phyloP scores from a whole-genome alignment of 306 rosid species.

The Quercus bicolor region DNA sequence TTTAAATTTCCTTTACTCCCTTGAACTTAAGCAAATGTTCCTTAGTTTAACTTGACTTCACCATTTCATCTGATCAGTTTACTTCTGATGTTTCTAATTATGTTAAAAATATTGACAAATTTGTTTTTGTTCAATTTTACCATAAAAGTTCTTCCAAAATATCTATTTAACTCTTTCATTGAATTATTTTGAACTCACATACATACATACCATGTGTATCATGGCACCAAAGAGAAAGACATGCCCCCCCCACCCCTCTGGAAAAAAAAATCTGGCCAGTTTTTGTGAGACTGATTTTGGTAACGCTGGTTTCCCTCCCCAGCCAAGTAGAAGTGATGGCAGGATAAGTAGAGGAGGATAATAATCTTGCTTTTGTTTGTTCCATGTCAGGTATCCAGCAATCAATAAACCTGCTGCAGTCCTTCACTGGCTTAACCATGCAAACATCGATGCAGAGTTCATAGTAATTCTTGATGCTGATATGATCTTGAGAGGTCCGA shows the following conservation, averaged over 20 bases:
- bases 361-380: slow-evolving; percentile 8
- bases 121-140: neutral
- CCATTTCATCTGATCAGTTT: neutral
- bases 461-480: slow-evolving; percentile 98
- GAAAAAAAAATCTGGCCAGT: neutral
- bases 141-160: neutral
- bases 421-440: slow-evolving; percentile 99
- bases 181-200: neutral
- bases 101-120: neutral
- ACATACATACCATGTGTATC: neutral
- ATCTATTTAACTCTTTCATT: neutral
- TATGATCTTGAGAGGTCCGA: slow-evolving; percentile 94
- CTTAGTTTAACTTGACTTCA: neutral
- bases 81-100: neutral
- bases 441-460: slow-evolving; percentile 74
- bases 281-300: neutral
- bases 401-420: slow-evolving; percentile 98
- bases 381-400: slow-evolving; percentile 85
- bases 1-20: neutral
- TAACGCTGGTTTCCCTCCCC: neutral
- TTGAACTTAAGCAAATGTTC: neutral
- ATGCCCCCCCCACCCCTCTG: too few relatives aligned
- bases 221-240: neutral
- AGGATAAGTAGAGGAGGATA: neutral
- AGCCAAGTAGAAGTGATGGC: neutral